Base-by-base conservation (phyloP, 768 basidiomycete species). In the Russula sp. region DNA sequence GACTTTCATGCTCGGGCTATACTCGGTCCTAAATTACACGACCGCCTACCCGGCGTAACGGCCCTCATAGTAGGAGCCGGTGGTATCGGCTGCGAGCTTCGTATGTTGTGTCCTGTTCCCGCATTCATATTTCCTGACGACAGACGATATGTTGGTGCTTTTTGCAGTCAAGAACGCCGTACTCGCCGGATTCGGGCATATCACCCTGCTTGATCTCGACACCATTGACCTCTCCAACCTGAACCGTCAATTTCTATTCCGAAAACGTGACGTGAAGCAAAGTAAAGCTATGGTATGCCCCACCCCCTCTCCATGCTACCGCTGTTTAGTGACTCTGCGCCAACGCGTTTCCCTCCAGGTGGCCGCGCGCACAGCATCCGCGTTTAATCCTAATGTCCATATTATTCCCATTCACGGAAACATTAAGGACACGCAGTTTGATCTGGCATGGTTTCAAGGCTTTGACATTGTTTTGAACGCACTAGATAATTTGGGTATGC, bases 161-260 rank as follows among this genome's bases (percentile, higher is more conserved):
- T 30, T 13, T 40, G 38, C 65, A 97, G 94, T 99, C 70, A 99
- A 99, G 79, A 98, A 98, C 73, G 81, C 98, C 51, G 94, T 96
- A 16, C 78, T 97, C 55, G 88, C 92, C 1, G 95, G 95, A 32
- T 98, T 98, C 70, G 91, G 91, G 22, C 81, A 89, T 72, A 96
- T 97, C 67, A 94, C 94, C 0, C 83, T 97, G 56, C 81, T 99
- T 63, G 96, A 99, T 76, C 81, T 99, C 67, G 96, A 99, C 76
- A 99, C 96, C 22, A 99, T 99, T 74, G 96, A 99, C 80, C 81
- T 99, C 49, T 96, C 94, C 55, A 99, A 99, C 74, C 79, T 98
- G 58, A 99, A 99, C 72, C 84, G 96, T 24, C 96, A 98, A 71
- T 99, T 98, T 74, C 79, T 99, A 46, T 99, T 99, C 78, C 84